phyloP scores from a whole-genome alignment of 2,329 filamentous ascomycete species.

The Dactylellina leptospora region DNA sequence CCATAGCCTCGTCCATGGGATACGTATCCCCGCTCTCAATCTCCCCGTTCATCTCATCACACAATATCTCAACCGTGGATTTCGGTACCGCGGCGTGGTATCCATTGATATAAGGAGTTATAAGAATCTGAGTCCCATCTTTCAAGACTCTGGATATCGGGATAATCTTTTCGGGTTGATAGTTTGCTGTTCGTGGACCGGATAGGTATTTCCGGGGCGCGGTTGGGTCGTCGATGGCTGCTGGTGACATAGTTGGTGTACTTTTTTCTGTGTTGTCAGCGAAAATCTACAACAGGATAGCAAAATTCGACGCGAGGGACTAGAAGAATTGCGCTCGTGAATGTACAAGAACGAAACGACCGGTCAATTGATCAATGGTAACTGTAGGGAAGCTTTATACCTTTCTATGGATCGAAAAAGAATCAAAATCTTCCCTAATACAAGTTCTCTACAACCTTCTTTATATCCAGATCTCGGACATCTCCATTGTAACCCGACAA shows the following conservation, averaged over 20 bases:
- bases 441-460: too few species aligned
- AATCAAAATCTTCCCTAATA: too few species aligned
- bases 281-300: conserved; percentile 35
- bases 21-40: conserved; percentile 76
- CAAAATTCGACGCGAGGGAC: background rate
- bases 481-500: too few species aligned
- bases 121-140: conserved; percentile 32
- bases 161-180: conserved; percentile 18
- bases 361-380: too few species aligned
- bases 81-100: conserved; percentile 16
- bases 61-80: conserved; percentile 61
- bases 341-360: background rate
- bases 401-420: too few species aligned
- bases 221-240: conserved; percentile 35
- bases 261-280: conserved; percentile 24
- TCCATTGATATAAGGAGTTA: conserved; percentile 45
- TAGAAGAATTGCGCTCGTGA: background rate
- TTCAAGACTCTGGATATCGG: conserved; percentile 13
- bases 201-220: conserved; percentile 35
- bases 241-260: conserved; percentile 23
- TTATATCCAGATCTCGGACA: too few species aligned
- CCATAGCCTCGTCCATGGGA: conserved; percentile 72
- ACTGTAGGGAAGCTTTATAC: too few species aligned
- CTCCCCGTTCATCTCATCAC: conserved; percentile 73
- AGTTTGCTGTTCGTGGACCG: conserved; percentile 19